Evolutionary conservation across 768 basidiomycete genomes (phyloP).

Genomic region (Vararia minispora): DNA sequence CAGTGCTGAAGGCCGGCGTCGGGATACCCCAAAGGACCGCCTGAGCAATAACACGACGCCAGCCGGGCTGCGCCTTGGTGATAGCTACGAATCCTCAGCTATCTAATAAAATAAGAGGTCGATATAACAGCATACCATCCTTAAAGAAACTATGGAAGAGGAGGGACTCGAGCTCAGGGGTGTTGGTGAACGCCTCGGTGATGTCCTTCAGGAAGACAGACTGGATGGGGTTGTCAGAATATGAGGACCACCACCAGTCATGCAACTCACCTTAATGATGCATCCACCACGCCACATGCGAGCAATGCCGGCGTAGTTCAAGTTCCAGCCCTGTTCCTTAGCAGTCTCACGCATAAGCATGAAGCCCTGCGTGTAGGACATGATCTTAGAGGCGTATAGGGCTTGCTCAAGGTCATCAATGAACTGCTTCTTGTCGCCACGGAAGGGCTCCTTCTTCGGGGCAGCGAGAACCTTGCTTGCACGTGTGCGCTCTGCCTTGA

Average conservation of each 20-base stretch:
- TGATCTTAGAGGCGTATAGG: slow-evolving; percentile 98
- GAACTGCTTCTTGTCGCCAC: slow-evolving; percentile 96
- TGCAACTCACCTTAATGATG: slow-evolving; percentile 78
- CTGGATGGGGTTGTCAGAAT: slow-evolving; percentile 25
- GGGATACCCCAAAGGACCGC: slow-evolving; percentile 97
- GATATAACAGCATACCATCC: slow-evolving; percentile 41
- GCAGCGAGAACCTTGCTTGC: slow-evolving; percentile 88
- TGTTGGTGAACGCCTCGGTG: slow-evolving; percentile 82
- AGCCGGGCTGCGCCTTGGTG: slow-evolving; percentile 92
- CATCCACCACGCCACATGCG: slow-evolving; percentile 99
- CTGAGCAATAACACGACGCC: slow-evolving; percentile 95
- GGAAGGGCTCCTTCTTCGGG: slow-evolving; percentile 88
- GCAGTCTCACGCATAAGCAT: slow-evolving; percentile 99
- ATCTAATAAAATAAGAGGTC: neutral
- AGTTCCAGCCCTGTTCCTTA: slow-evolving; percentile 82
- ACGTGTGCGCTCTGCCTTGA: slow-evolving; percentile 91
- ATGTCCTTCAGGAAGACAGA: slow-evolving; percentile 89
- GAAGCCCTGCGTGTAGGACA: slow-evolving; percentile 99
- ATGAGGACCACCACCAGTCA: slow-evolving; percentile 4
- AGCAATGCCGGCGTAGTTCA: slow-evolving; percentile 97
- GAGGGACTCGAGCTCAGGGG: slow-evolving; percentile 74
- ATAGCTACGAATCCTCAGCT: slow-evolving; percentile 40
- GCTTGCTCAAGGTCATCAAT: slow-evolving; percentile 99
- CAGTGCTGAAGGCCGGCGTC: slow-evolving; percentile 95
- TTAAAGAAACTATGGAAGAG: slow-evolving; percentile 98